Evolutionary conservation across 2,329 filamentous ascomycete species (phyloP).

Genomic region (Paecilomyces variotii): DNA sequence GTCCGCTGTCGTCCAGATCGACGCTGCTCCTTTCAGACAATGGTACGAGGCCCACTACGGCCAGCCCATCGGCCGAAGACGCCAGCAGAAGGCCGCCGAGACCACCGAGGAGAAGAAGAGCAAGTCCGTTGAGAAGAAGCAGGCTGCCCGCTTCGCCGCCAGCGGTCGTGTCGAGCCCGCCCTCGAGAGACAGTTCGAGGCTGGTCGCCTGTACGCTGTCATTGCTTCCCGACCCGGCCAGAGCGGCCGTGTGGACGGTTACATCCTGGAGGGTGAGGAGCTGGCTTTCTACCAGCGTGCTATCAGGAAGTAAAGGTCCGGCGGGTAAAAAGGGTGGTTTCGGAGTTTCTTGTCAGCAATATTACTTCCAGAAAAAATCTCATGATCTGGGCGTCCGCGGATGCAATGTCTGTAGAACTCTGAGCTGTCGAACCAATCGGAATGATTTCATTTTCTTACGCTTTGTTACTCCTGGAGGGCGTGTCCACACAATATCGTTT

Average conservation of each 20-base stretch:
- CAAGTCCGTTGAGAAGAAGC: constrained; percentile 94
- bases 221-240: constrained; percentile 90
- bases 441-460: constrained; percentile 21
- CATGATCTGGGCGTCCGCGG: constrained; percentile 24
- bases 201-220: constrained; percentile 92
- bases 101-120: constrained; percentile 71
- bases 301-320: constrained; percentile 80
- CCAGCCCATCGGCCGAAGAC: constrained; percentile 75
- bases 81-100: constrained; percentile 67
- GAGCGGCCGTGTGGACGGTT: constrained; percentile 93
- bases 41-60: constrained; percentile 99
- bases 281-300: constrained; percentile 99
- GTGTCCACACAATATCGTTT: not conserved
- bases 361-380: constrained; percentile 25
- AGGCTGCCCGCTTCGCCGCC: constrained; percentile 73
- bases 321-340: constrained; percentile 24
- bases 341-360: constrained; percentile 27
- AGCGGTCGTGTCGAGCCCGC: constrained; percentile 86
- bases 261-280: constrained; percentile 98
- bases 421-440: constrained; percentile 30
- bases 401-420: constrained; percentile 33
- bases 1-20: constrained; percentile 96
- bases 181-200: constrained; percentile 98
- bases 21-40: constrained; percentile 97
- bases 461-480: not conserved